Conservation (phyloP, 2,329 filamentous ascomycete species). For the Coniosporium tulheliwenetii region DNA sequence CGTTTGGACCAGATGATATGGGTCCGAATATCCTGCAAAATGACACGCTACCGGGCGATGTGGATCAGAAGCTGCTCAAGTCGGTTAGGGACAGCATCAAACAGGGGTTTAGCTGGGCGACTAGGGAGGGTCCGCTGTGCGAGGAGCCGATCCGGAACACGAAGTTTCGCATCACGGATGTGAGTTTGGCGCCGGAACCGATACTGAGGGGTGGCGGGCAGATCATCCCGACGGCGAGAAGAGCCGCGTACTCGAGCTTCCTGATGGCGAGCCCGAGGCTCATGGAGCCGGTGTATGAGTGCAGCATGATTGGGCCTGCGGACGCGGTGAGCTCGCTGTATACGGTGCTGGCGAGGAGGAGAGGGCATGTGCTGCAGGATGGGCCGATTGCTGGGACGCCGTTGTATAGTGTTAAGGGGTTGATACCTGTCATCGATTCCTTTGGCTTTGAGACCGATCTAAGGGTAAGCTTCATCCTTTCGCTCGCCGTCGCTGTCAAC, state of each 20-base stretch:
- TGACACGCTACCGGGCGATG: constrained; percentile 84
- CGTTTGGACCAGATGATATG: constrained; percentile 89
- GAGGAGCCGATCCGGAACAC: constrained; percentile 98
- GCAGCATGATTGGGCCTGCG: constrained; percentile 83
- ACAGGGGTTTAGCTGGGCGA: constrained; percentile 94
- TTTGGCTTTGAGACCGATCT: constrained; percentile 98
- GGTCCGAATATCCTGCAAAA: constrained; percentile 94
- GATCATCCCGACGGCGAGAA: constrained; percentile 86
- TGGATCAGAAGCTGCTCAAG: constrained; percentile 80
- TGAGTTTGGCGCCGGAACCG: constrained; percentile 70
- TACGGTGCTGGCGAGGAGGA: constrained; percentile 72
- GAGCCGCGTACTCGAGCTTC: constrained; percentile 91
- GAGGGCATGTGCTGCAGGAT: constrained; percentile 89
- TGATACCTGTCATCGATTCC: constrained; percentile 90
- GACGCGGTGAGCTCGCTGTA: constrained; percentile 81
- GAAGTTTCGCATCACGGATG: constrained; percentile 91
- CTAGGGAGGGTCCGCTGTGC: constrained; percentile 85
- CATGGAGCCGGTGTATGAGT: constrained; percentile 92
- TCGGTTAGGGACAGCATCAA: constrained; percentile 83
- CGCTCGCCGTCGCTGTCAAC: neutral
- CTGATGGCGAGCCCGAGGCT: constrained; percentile 90
- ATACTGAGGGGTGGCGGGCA: constrained; percentile 94
- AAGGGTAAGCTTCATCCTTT: constrained; percentile 25
- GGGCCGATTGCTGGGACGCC: constrained; percentile 88
- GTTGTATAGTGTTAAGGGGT: constrained; percentile 76